Evolutionary conservation across 176 grass and related monocot species (phyloP), one percentile per base, ranked within the genome.

Genomic region (Saccharum officinarum): DNA sequence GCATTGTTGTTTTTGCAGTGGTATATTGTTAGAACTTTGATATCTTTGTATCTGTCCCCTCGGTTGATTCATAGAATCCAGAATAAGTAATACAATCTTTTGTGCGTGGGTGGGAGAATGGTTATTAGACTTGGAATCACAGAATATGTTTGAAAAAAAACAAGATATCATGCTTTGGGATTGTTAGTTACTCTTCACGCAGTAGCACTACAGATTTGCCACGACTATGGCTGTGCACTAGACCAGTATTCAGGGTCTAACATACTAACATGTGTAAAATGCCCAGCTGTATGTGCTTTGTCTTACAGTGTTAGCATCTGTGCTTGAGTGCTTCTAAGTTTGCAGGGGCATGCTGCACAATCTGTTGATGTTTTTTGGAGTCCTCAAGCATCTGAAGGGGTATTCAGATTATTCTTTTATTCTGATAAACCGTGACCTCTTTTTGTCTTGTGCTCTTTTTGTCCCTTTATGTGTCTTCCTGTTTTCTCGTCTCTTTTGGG

Each of bases 1-100:
- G 60, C 74, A 89, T 81, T 81, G 67, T 62, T 31, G 49, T 67
- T 73, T 86, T 54, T 31, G 59, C 37, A 47, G 61, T 42, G 13
- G 15, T 73, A 22, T 36, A 22, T 36, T 37, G 61, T 41, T 37
- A 40, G 23, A 86, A 59, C 78, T 73, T 45, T 7, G 23, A 67
- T 26, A 40, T 0, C 28, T 17, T 54, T 76, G 14, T 87, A 36
- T 36, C 12, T 8, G 1, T 61, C 59, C n/a, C 5, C 2, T 75
- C 1, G 28, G 2, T 73, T 3, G 44, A 67, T 73, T 79, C 4
- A 15, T 36, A 49, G 41, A 26, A 55, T 82, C 26, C 33, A 12
- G 69, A 37, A 34, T n/a, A 81, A 33, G 31, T 54, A 1, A 11
- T n/a, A 42, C 36, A 33, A 60, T 85, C 15, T 82, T 59, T 34